These are phyloP conservation scores for Rhodamnia rubescens DNA, from an alignment of 345 rosid genomes.

Conservation along the genomic window DNA sequence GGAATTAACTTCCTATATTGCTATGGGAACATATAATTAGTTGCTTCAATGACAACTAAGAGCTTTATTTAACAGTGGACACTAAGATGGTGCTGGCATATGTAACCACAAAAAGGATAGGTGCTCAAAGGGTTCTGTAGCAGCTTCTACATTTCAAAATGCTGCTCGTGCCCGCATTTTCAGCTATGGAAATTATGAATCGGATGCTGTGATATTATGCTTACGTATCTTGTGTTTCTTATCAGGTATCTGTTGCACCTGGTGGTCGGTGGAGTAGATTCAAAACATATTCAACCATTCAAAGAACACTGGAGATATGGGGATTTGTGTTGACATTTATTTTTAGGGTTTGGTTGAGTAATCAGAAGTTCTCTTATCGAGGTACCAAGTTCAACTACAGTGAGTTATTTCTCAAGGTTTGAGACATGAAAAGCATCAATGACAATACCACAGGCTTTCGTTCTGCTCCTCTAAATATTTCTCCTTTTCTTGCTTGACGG, in stretches of 20 bases:
- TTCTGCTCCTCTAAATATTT: background rate
- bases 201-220: background rate
- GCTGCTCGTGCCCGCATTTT: background rate
- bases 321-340: constrained; percentile 67
- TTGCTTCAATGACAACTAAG: background rate
- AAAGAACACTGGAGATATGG: constrained; percentile 96
- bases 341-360: constrained; percentile 77
- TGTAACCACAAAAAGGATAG: background rate
- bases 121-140: background rate
- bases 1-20: background rate
- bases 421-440: background rate
- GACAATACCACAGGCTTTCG: background rate
- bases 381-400: constrained; percentile 25
- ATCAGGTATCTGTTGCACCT: constrained; percentile 89
- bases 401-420: background rate
- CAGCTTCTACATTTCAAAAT: background rate
- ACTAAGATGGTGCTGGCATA: background rate
- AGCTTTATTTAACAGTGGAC: background rate
- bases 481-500: background rate
- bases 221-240: background rate
- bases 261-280: constrained; percentile 97
- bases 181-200: background rate
- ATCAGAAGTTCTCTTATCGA: constrained; percentile 75
- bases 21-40: background rate
- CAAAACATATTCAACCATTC: constrained; percentile 89